Conservation (phyloP, 1,284 basidiomycete species). For the Calocybe gambosa region DNA sequence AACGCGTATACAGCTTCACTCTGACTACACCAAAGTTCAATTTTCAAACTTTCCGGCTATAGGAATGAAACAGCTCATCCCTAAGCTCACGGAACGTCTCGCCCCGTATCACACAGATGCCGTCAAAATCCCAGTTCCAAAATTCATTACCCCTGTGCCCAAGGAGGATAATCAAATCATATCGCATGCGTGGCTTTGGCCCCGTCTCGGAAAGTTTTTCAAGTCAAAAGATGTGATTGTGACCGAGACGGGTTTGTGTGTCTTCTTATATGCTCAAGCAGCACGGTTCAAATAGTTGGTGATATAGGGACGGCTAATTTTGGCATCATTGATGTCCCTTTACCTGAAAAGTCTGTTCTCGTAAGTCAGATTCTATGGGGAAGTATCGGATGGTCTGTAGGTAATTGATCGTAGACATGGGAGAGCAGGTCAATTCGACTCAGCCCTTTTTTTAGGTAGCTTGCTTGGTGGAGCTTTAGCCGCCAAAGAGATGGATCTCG, state of each 20-base stretch:
- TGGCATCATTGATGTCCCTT: conserved; percentile 69
- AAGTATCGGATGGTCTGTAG: conserved; percentile 84
- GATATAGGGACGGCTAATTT: conserved; percentile 52
- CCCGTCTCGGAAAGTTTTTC: conserved; percentile 77
- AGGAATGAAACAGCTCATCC: conserved; percentile 69
- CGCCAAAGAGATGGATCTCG: conserved; percentile 57
- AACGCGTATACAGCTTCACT: conserved; percentile 63
- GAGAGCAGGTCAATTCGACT: not conserved
- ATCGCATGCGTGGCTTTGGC: conserved; percentile 85
- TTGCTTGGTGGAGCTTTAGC: conserved; percentile 76
- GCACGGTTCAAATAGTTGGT: not conserved
- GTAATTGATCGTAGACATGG: conserved; percentile 28
- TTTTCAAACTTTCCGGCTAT: conserved; percentile 57
- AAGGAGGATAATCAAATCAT: conserved; percentile 47
- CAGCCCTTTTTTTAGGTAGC: conserved; percentile 27
- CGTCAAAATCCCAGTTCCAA: conserved; percentile 41
- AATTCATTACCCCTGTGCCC: conserved; percentile 42
- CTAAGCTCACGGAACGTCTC: conserved; percentile 58
- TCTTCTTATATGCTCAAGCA: not conserved
- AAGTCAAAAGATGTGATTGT: conserved; percentile 71
- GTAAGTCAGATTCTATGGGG: conserved; percentile 82
- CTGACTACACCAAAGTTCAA: conserved; percentile 67
- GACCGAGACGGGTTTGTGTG: conserved; percentile 66
- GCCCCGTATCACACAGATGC: conserved; percentile 34
- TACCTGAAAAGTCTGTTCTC: conserved; percentile 64